A percentile compares a stretch with the other conserved stretches of the same genome.
These are phyloP conservation scores for Colletotrichum orbiculare DNA, from an alignment of 2,329 filamentous ascomycete genomes.

Conservation along the genomic window DNA sequence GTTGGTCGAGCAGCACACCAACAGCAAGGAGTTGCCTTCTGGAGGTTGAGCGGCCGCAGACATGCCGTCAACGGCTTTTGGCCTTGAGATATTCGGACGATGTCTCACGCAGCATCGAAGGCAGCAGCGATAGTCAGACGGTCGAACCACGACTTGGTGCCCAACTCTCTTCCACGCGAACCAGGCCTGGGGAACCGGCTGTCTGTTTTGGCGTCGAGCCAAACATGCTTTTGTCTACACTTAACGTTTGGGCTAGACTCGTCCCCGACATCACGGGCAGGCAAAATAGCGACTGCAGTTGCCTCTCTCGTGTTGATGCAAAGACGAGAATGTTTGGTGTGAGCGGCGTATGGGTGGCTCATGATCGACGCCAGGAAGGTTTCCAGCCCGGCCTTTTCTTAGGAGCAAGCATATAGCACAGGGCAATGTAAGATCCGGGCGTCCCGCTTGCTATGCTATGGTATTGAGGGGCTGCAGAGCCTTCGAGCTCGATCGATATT, in stretches of 20 bases:
- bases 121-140: constrained; percentile 24
- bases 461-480: not conserved
- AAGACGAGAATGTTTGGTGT: not conserved
- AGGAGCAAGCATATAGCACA: constrained; percentile 19
- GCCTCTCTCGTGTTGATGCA: not conserved
- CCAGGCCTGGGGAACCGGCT: constrained; percentile 15
- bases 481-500: constrained; percentile 6
- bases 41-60: constrained; percentile 7
- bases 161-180: constrained; percentile 21
- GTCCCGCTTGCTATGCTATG: constrained; percentile 3
- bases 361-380: constrained; percentile 32
- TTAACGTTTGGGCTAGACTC: not conserved
- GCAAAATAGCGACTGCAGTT: not conserved
- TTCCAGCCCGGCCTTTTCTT: constrained; percentile 1
- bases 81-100: constrained; percentile 25
- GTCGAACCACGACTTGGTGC: constrained; percentile 20
- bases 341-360: not conserved
- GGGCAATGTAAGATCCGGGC: constrained; percentile 28
- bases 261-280: not conserved
- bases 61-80: constrained; percentile 33
- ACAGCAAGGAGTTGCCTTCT: not conserved
- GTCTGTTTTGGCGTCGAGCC: not conserved
- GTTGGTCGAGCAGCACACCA: not conserved
- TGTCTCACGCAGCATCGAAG: constrained; percentile 31
- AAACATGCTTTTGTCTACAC: not conserved